Conservation (phyloP, 2,329 filamentous ascomycete genomes). For the Penicillium fuscoglaucum region DNA sequence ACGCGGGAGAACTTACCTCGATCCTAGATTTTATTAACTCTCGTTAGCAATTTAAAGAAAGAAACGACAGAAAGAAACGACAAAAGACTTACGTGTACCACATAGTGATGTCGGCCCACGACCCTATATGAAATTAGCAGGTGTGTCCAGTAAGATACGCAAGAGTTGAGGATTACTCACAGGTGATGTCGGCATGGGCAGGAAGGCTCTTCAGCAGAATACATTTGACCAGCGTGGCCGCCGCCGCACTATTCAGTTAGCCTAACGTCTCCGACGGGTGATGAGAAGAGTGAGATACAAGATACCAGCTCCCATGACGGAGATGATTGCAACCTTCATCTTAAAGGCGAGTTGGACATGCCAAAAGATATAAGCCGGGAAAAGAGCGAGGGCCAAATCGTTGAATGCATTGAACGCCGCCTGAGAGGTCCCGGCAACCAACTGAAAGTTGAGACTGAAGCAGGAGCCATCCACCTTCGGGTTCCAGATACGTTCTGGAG, state of each 20-base stretch:
- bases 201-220: neutral
- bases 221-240: neutral
- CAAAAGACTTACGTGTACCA: neutral
- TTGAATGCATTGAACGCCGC: neutral
- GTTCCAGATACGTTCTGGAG: neutral
- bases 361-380: neutral
- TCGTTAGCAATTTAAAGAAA: no score
- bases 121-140: neutral
- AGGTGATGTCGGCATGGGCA: neutral
- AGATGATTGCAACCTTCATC: neutral
- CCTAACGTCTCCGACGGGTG: neutral
- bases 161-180: neutral
- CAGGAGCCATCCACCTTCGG: neutral
- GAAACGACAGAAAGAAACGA: neutral
- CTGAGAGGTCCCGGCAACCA: neutral
- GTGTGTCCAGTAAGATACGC: no score
- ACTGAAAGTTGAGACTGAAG: neutral
- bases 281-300: neutral
- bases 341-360: neutral
- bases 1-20: no score
- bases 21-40: no score
- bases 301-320: neutral
- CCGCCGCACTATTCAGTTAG: neutral
- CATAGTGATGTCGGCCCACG: neutral
- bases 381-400: neutral